Evolutionary conservation across 1,284 basidiomycete genomes (phyloP).

Genomic region (Boletus subluridellus): DNA sequence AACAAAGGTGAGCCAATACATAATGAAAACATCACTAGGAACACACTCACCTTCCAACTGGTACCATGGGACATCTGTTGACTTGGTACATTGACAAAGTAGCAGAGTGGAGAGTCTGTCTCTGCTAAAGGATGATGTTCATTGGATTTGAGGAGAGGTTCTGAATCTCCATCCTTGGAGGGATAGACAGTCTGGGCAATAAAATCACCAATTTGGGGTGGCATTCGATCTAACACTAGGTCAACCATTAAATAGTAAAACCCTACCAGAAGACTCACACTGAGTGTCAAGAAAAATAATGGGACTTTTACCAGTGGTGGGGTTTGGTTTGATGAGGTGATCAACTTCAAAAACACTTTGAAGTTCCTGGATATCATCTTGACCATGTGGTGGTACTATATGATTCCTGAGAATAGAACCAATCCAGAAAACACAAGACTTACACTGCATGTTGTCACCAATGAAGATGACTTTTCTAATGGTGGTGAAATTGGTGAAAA

Average conservation of each 20-base stretch:
- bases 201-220: constrained; percentile 67
- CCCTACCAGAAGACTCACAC: constrained; percentile 40
- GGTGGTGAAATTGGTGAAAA: no score
- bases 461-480: no score
- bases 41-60: constrained; percentile 42
- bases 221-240: constrained; percentile 62
- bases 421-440: no score
- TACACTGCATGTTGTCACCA: no score
- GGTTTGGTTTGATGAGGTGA: no score
- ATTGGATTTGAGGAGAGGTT: constrained; percentile 43
- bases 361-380: no score
- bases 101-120: constrained; percentile 38
- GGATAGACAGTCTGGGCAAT: constrained; percentile 66
- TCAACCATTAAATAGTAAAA: neutral
- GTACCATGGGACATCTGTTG: constrained; percentile 40
- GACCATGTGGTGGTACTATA: no score
- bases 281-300: constrained; percentile 54
- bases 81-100: constrained; percentile 51
- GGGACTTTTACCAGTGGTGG: constrained; percentile 23
- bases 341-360: no score
- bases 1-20: neutral
- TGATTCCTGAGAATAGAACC: no score
- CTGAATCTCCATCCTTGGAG: constrained; percentile 27
- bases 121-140: constrained; percentile 44
- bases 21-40: constrained; percentile 6